These are phyloP conservation scores for Furcasterigmium sp. DNA, from an alignment of 2,329 filamentous ascomycete species.

Conservation along the genomic window DNA sequence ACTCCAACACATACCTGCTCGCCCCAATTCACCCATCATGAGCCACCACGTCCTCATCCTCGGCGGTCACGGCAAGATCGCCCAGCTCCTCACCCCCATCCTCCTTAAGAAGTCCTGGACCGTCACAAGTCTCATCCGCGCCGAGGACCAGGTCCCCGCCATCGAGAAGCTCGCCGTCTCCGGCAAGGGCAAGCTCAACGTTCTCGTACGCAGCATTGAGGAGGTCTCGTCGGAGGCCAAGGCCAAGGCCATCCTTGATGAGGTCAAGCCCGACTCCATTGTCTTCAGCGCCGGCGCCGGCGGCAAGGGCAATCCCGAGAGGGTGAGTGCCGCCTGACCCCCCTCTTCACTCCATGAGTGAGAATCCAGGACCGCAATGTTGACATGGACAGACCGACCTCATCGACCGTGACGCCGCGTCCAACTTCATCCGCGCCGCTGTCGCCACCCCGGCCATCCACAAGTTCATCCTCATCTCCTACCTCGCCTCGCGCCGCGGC, in stretches of 20 bases:
- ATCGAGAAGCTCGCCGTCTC: slow-evolving; percentile 57
- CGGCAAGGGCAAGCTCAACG: slow-evolving; percentile 55
- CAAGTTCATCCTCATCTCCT: slow-evolving; percentile 62
- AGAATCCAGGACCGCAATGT: background rate
- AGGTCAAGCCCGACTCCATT: slow-evolving; percentile 59
- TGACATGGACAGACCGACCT: slow-evolving; percentile 40
- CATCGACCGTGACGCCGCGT: slow-evolving; percentile 60
- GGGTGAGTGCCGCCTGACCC: slow-evolving; percentile 21
- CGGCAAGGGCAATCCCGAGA: slow-evolving; percentile 51
- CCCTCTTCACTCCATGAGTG: background rate
- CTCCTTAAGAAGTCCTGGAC: slow-evolving; percentile 70
- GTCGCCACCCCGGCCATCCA: slow-evolving; percentile 47
- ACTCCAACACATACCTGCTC: too few species aligned
- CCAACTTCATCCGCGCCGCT: slow-evolving; percentile 56
- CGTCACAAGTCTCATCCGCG: slow-evolving; percentile 74
- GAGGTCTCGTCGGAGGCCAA: slow-evolving; percentile 60
- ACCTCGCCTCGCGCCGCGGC: slow-evolving; percentile 46
- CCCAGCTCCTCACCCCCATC: slow-evolving; percentile 69
- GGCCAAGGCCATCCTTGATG: slow-evolving; percentile 56
- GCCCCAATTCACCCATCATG: slow-evolving; percentile 16
- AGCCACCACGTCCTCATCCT: slow-evolving; percentile 61
- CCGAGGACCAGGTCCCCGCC: slow-evolving; percentile 58
- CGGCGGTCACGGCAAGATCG: slow-evolving; percentile 77
- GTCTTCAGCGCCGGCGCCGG: slow-evolving; percentile 64
- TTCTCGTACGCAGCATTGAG: slow-evolving; percentile 66